Evolutionary conservation across 75 land plant genomes (phyloP).

Genomic region (Sequoia sempervirens): DNA sequence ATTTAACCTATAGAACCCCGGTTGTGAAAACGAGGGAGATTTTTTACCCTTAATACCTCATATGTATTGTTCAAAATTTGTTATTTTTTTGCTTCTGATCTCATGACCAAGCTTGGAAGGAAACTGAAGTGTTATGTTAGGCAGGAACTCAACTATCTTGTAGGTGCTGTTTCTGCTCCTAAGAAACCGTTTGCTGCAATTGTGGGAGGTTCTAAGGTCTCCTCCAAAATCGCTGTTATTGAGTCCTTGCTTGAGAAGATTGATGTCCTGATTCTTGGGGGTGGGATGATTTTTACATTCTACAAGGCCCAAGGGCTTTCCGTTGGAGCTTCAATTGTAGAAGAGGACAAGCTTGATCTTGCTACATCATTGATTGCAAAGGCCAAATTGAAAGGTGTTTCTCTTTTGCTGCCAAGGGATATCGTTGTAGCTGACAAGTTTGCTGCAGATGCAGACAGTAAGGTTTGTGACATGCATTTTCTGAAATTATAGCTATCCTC

Average conservation of each 20-base stretch:
- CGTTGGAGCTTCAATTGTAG: conserved; percentile 85
- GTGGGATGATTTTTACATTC: conserved; percentile 94
- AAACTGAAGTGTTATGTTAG: not conserved
- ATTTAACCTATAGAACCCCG: no score
- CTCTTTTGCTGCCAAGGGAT: conserved; percentile 70
- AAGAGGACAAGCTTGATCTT: conserved; percentile 84
- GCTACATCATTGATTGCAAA: conserved; percentile 55
- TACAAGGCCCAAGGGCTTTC: conserved; percentile 78
- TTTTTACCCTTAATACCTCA: not conserved
- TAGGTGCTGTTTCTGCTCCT: conserved; percentile 76
- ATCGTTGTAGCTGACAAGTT: conserved; percentile 79
- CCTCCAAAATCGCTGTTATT: conserved; percentile 81
- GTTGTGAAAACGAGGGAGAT: not conserved
- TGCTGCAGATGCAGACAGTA: conserved; percentile 75
- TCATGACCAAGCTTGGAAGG: not conserved
- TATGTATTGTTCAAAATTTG: not conserved
- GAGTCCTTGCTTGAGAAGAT: conserved; percentile 74
- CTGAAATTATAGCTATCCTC: not conserved
- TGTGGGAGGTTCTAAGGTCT: conserved; percentile 98
- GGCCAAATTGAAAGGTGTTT: conserved; percentile 72
- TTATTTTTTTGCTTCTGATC: not conserved
- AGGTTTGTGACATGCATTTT: conserved; percentile 27
- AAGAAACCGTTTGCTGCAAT: conserved; percentile 92
- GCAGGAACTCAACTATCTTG: conserved; percentile 82
- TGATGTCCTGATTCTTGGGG: conserved; percentile 72